Evolutionary conservation across 2,329 filamentous ascomycete species (phyloP), one percentile per base, ranked within the genome.

Genomic region (Epichloe aotearoae): DNA sequence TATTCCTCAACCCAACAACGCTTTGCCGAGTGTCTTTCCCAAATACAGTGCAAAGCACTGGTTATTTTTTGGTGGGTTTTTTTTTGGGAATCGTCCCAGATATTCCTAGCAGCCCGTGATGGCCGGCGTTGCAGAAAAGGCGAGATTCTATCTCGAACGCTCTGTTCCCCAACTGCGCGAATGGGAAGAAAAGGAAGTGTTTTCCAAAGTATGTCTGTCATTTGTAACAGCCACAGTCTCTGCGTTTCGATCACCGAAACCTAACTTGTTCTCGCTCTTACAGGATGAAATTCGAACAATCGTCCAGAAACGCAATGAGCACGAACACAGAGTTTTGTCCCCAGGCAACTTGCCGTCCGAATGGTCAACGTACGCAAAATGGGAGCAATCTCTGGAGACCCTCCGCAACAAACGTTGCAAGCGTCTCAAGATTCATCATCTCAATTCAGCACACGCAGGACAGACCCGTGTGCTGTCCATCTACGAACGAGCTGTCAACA

Each of bases 131-230:
- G 84, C 86, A 56, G 93, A 97, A 63, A 97, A 96, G 70, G 93
- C 91, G 51, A 87, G 91, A 52, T 97, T 91, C 70, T 96, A 87
- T 68, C 79, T 97, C 56, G 93, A 98, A 72, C 85, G 91, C 59
- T 85, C 86, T 2, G 87, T 96, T 42, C 88, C 90, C 15, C 90
- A 97, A 67, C 78, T 98, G 52, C 88, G 89, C 55, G 89, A 95
- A 61, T 94, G 88, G 67, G 86, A 95, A 68, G 80, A 87, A 57
- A 96, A 95, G 67, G 84, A 88, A 60, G 86, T 98, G 59, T 98
- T 98, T 70, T 80, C 77, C 54, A 83, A 84, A 72, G 86, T 86
- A 67, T 36, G 68, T 59, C 47, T 47, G 52, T 14, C 47, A 45
- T 23, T 46, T 41, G 39, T 19, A 17, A 23, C 46, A 43, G 15